Evolutionary conservation across 1,284 basidiomycete genomes (phyloP), one percentile per base, ranked within the genome.

Genomic region (Mycosarcoma maydis): DNA sequence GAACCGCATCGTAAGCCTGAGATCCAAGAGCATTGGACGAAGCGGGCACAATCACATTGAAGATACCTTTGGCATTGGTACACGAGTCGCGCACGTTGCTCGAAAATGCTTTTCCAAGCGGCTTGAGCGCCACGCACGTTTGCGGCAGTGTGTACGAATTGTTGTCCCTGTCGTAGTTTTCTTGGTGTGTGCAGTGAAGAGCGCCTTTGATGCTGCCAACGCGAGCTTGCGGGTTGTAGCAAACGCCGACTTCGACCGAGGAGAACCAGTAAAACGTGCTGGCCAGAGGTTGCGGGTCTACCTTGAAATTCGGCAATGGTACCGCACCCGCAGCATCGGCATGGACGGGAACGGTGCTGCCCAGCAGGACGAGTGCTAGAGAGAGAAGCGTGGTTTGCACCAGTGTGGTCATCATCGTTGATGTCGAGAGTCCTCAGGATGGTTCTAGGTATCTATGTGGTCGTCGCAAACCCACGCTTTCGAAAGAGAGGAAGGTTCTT

Each of bases 221-320:
- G 10, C 66, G 66, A 1, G 47, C 55, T 20, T 46, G 24, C 2
- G 66, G 66, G 11, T 4, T 36, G 59, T 58, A 69, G 59, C 66
- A 69, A 6, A 69, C 59, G 22, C 58, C 66, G 1, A 69, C 27
- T 33, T 69, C 66, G 39, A 69, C 66, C 6, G 66, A 62, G 9
- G 66, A 62, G 48, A 62, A 69, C 58, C 58, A 69, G 51, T 54
- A 54, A 38, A 62, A 62, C 13, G 59, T 69, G 37, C 29, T 42
- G 0, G 66, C 54, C 2, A 69, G 6, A 6, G 55, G 42, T 8
- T 14, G 9, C 4, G 41, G 20, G 11, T 27, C 7, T 13, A 13
- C 13, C 13, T 29, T 29, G 27, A 29, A 29, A 13, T 13, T 29
- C 7, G 27, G 27, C 7, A 29, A 7, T 13, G 27, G 27, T 13